Evolutionary conservation across 106 monocot species (phyloP).

Genomic region (Dioscorea zingiberensis): DNA sequence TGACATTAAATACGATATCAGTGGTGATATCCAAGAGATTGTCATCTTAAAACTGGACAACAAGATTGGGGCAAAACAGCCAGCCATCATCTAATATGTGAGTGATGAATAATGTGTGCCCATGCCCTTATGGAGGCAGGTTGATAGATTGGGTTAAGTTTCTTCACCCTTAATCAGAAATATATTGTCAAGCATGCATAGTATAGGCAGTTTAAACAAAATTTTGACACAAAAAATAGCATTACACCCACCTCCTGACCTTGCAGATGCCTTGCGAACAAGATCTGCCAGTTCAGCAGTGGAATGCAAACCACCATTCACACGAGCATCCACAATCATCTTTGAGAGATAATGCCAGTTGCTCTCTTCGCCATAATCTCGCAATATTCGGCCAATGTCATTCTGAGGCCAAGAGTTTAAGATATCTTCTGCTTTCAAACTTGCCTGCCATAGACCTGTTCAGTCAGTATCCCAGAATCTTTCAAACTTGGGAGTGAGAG

Average conservation of each 20-base stretch:
- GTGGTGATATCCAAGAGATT: too few species aligned
- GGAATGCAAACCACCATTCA: slow-evolving; percentile 55
- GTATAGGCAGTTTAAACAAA: background rate
- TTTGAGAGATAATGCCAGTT: slow-evolving; percentile 72
- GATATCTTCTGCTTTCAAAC: slow-evolving; percentile 80
- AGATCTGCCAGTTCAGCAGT: slow-evolving; percentile 68
- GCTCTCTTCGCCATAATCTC: slow-evolving; percentile 95
- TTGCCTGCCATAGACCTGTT: slow-evolving; percentile 46
- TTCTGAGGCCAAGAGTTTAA: slow-evolving; percentile 89
- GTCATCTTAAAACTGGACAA: too few species aligned
- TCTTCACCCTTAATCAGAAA: too few species aligned
- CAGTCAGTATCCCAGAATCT: slow-evolving; percentile 5
- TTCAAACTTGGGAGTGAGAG: background rate
- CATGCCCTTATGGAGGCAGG: too few species aligned
- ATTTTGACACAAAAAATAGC: background rate
- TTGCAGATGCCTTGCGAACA: slow-evolving; percentile 32
- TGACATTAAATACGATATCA: too few species aligned
- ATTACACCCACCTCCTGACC: slow-evolving; percentile 45
- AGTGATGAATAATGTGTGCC: too few species aligned
- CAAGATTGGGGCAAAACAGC: too few species aligned
- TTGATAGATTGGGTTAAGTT: too few species aligned
- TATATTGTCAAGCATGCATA: too few species aligned
- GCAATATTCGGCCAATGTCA: slow-evolving; percentile 75
- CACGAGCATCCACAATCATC: slow-evolving; percentile 65
- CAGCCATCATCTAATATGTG: too few species aligned